Conservation (phyloP, 2,329 filamentous ascomycete genomes). For the Venturiaceae sp. region DNA sequence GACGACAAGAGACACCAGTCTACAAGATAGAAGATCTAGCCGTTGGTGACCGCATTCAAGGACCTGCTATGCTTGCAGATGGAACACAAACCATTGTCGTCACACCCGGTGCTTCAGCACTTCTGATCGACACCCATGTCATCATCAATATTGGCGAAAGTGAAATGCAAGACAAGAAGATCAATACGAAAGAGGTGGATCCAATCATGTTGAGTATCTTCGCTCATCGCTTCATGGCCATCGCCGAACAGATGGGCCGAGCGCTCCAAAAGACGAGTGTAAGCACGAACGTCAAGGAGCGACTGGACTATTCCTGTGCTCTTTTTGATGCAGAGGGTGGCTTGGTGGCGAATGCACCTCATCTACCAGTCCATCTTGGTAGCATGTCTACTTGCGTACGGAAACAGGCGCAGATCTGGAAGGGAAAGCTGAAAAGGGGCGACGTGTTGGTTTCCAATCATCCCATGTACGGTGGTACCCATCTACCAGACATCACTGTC, state of each 20-base stretch:
- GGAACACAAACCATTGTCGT: constrained; percentile 89
- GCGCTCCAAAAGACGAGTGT: constrained; percentile 72
- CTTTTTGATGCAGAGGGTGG: constrained; percentile 69
- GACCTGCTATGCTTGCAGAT: constrained; percentile 80
- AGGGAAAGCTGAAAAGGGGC: constrained; percentile 64
- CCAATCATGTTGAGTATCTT: constrained; percentile 73
- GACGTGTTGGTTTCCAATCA: constrained; percentile 81
- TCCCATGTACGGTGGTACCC: constrained; percentile 74
- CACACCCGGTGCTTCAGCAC: constrained; percentile 64
- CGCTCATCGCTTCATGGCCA: constrained; percentile 75
- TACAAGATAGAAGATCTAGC: constrained; percentile 70
- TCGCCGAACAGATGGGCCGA: constrained; percentile 76
- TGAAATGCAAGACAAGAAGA: constrained; percentile 36
- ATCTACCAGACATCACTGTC: constrained; percentile 74
- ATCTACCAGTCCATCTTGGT: constrained; percentile 71
- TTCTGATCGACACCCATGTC: constrained; percentile 78
- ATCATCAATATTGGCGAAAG: constrained; percentile 69
- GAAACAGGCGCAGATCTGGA: constrained; percentile 72
- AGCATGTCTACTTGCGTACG: constrained; percentile 79
- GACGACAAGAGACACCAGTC: constrained; percentile 66
- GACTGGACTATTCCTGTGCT: constrained; percentile 75
- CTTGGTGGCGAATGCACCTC: constrained; percentile 69
- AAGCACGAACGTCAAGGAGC: constrained; percentile 72
- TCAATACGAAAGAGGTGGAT: constrained; percentile 51
- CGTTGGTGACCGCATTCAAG: constrained; percentile 62